These are phyloP conservation scores for Rhamnella rubrinervis DNA, from an alignment of 331 rosid genomes.

Conservation along the genomic window DNA sequence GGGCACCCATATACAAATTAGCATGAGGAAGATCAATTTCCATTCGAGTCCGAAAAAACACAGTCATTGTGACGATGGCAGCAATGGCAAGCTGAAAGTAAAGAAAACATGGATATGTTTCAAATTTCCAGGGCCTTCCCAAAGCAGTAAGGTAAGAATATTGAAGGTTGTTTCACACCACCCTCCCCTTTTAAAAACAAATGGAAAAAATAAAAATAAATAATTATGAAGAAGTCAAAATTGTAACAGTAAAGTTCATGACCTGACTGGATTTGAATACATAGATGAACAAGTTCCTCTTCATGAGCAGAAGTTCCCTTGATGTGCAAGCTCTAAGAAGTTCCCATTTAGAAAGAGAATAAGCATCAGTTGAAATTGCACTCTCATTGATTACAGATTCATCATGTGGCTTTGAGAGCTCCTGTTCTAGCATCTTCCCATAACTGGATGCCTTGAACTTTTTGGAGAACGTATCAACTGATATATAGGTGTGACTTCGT, in stretches of 20 bases:
- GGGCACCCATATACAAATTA: slow-evolving; percentile 53
- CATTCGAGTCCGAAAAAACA: slow-evolving; percentile 56
- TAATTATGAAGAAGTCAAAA: neutral
- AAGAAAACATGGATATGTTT: neutral
- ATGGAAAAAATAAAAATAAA: neutral
- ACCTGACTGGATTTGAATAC: slow-evolving; percentile 62
- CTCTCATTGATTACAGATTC: slow-evolving; percentile 33
- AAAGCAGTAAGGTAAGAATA: neutral
- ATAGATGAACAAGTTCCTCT: slow-evolving; percentile 52
- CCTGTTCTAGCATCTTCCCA: slow-evolving; percentile 47
- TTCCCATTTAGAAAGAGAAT: slow-evolving; percentile 60
- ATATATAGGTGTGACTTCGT: slow-evolving; percentile 32
- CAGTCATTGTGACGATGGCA: slow-evolving; percentile 56
- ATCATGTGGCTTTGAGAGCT: slow-evolving; percentile 38
- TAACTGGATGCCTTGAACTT: slow-evolving; percentile 42
- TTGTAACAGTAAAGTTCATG: slow-evolving; percentile 3
- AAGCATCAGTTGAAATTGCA: slow-evolving; percentile 36
- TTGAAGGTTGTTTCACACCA: neutral
- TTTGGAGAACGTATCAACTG: slow-evolving; percentile 39
- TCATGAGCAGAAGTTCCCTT: slow-evolving; percentile 64
- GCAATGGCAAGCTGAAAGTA: slow-evolving; percentile 47
- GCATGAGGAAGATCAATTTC: slow-evolving; percentile 41
- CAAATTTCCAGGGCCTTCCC: slow-evolving; percentile 1
- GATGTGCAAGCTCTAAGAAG: slow-evolving; percentile 48
- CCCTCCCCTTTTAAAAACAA: neutral